Conservation (phyloP, 2,329 filamentous ascomycete genomes). For the Remersonia thermophila region DNA sequence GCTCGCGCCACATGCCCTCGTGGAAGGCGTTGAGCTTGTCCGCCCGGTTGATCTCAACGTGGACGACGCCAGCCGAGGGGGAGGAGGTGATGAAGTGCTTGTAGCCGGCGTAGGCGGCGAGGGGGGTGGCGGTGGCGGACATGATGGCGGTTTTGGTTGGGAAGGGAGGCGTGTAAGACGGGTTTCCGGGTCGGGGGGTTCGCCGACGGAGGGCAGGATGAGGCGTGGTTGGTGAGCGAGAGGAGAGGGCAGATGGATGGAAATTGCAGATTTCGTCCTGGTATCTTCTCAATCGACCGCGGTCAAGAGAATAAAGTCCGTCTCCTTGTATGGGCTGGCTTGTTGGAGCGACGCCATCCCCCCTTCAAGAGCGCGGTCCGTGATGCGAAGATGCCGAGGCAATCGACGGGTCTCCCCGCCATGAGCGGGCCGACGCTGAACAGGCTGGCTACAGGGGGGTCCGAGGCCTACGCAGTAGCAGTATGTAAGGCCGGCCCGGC, state of each 20-base stretch:
- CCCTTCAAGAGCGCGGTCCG: no score
- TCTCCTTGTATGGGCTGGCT: no score
- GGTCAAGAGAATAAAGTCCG: no score
- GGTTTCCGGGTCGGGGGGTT: no score
- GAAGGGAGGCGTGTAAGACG: neutral
- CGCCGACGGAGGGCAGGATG: no score
- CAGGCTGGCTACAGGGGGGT: neutral
- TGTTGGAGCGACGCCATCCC: no score
- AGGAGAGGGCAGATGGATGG: no score
- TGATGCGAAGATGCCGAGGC: conserved; percentile 10
- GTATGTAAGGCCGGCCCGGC: neutral
- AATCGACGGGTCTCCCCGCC: neutral
- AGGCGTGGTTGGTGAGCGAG: no score
- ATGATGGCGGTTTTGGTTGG: neutral
- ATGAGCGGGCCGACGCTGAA: conserved; percentile 7
- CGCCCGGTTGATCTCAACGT: conserved; percentile 83
- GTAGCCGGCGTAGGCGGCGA: conserved; percentile 33
- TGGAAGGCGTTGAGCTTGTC: conserved; percentile 81
- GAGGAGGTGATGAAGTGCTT: conserved; percentile 64
- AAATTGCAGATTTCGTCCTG: no score
- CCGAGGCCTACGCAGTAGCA: conserved; percentile 1
- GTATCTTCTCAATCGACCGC: no score
- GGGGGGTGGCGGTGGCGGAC: neutral
- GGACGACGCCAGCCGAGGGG: conserved; percentile 62
- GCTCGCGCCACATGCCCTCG: conserved; percentile 75